Percentiles rank a stretch among this genome's conserved stretches.
Conservation (phyloP, 257 asterid species). For the Solanum stenotomum region DNA sequence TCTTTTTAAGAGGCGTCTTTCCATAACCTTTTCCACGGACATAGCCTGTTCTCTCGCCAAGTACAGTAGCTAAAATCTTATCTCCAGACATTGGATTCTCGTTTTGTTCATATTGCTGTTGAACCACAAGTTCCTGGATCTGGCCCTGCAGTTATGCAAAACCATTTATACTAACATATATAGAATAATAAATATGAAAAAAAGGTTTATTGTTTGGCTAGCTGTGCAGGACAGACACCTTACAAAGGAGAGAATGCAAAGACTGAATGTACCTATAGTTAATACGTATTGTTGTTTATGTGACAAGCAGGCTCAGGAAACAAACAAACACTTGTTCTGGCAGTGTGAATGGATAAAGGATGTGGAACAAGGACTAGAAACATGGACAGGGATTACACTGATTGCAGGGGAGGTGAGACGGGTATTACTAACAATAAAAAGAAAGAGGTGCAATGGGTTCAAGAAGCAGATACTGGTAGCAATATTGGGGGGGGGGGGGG, state of each 20-base stretch:
- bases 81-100: background rate
- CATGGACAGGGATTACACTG: background rate
- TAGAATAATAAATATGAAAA: background rate
- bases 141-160: background rate
- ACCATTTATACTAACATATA: background rate
- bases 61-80: background rate
- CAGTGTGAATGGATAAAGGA: background rate
- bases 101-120: background rate
- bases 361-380: background rate
- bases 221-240: background rate
- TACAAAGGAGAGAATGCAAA: background rate
- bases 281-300: background rate
- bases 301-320: background rate
- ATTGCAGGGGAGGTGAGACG: background rate
- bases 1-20: background rate
- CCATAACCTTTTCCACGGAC: slow-evolving; percentile 4
- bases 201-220: background rate
- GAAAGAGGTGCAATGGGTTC: background rate
- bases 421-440: background rate
- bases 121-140: background rate
- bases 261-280: background rate
- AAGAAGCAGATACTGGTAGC: background rate
- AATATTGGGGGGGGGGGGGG: background rate
- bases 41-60: background rate
- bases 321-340: background rate